Percentiles rank a stretch among this genome's conserved stretches.
Conservation (phyloP, 495 filamentous ascomycete genomes). For the Penicillium riverlandense region DNA sequence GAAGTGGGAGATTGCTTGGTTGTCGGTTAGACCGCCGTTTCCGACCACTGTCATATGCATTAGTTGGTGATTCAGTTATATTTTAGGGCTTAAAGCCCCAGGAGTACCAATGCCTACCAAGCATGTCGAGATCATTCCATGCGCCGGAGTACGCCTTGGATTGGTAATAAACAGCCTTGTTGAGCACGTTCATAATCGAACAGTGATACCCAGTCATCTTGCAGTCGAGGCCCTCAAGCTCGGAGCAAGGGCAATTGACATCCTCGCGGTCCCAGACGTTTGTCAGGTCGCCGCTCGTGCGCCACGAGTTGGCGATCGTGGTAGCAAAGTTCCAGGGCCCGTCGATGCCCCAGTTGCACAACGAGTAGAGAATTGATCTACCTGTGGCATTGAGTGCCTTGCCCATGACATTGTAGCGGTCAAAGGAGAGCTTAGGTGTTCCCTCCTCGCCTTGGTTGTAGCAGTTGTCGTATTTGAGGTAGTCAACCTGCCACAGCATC, state of each 20-base stretch:
- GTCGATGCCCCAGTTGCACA: constrained; percentile 52
- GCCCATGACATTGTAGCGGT: constrained; percentile 53
- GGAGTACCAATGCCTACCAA: constrained; percentile 9
- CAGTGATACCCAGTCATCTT: constrained; percentile 47
- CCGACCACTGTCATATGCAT: constrained; percentile 49
- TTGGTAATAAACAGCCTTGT: constrained; percentile 33
- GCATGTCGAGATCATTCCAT: constrained; percentile 48
- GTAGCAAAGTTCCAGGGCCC: constrained; percentile 50
- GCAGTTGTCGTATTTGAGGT: constrained; percentile 72
- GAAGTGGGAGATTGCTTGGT: constrained; percentile 27
- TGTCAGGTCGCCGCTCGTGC: constrained; percentile 42
- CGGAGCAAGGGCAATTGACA: constrained; percentile 31
- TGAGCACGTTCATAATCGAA: constrained; percentile 45
- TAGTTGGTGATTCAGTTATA: no score
- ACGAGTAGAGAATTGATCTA: constrained; percentile 53
- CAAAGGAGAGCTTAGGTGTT: constrained; percentile 36
- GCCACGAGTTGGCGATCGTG: constrained; percentile 50
- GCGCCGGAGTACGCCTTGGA: constrained; percentile 23
- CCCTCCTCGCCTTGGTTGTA: constrained; percentile 46
- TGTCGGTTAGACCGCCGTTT: constrained; percentile 46
- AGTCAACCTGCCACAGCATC: constrained; percentile 16
- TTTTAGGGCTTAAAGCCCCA: no score
- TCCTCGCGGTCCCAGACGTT: constrained; percentile 20
- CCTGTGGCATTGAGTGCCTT: constrained; percentile 51
- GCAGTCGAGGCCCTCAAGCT: constrained; percentile 32